phyloP scores from a whole-genome alignment of 1,284 basidiomycete species.

The Schizophyllum amplum region DNA sequence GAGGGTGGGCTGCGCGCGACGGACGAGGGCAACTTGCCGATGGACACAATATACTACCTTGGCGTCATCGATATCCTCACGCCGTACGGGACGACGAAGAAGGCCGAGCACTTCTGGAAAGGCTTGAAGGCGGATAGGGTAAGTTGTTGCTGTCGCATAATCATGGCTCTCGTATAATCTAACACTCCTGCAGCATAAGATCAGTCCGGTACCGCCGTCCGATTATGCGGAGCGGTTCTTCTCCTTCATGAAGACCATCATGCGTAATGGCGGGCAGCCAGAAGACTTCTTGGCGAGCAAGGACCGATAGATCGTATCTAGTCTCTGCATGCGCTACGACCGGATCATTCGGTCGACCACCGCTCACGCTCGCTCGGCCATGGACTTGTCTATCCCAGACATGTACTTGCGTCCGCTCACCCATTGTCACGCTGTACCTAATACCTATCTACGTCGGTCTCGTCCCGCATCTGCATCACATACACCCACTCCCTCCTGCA shows the following conservation, averaged over 20 bases:
- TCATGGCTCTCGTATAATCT: constrained; percentile 3
- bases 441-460: too few species aligned
- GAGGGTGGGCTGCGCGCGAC: constrained; percentile 92
- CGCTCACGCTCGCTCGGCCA: too few species aligned
- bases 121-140: constrained; percentile 81
- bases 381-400: too few species aligned
- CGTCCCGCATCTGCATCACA: too few species aligned
- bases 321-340: too few species aligned
- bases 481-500: too few species aligned
- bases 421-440: too few species aligned
- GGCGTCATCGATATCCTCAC: constrained; percentile 94
- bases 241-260: constrained; percentile 78
- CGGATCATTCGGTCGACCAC: too few species aligned
- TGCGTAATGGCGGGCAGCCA: constrained; percentile 34
- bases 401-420: too few species aligned
- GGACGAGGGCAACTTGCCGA: constrained; percentile 69
- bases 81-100: constrained; percentile 77
- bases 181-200: constrained; percentile 63
- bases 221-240: constrained; percentile 88
- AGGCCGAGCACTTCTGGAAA: constrained; percentile 89
- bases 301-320: too few species aligned
- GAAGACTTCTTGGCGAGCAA: too few species aligned
- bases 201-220: constrained; percentile 81
- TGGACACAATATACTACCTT: constrained; percentile 88
- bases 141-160: constrained; percentile 26